Evolutionary conservation across 352 stramenopile genomes (phyloP), one percentile per base, ranked within the genome.

Genomic region (Pythium periplocum): DNA sequence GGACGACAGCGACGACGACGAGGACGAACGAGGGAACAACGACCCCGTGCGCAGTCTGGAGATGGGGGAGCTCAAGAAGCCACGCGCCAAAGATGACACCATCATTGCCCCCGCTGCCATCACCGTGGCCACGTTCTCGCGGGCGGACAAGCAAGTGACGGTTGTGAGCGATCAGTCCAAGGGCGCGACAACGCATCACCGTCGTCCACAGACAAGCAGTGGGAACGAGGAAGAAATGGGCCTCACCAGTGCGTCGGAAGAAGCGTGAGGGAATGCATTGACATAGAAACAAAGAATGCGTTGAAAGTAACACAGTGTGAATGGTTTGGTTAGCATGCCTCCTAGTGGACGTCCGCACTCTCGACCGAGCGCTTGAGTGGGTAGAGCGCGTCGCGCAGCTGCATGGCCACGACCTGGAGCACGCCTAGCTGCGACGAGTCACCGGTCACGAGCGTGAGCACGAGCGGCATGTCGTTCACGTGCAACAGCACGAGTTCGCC

Each of bases 341-440:
- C 17, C 17, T 26, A 26, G 33, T 89, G 78, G 56, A 86, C 75
- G 48, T 92, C 82, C 4, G 78, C 75, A 57, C 66, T 83, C 50
- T 92, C 82, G 40, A 90, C 78, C 51, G 66, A 83, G 49, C 74
- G 79, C 54, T 89, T 89, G 39, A 93, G 71, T 38, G 77, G 75
- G 43, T 62, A 67, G 47, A 90, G 74, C n/a, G 69, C 73, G 17
- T 73, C 65, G 46, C 73, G 71, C 53, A 93, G 50, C 55, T 90
- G 73, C 38, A 53, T 58, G 1, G 75, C 73, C 11, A 93, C 59
- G 17, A 76, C 72, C 37, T 83, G 70, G 37, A 93, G 52, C 4
- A 78, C 75, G 8, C 79, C 82, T 30, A 87, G 63, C 36, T 83
- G 68, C 9, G 77, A 69, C 44, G 71, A 80, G 54, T 85, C 71